Conservation (phyloP, 495 filamentous ascomycete species). For the Tuber indicum region DNA sequence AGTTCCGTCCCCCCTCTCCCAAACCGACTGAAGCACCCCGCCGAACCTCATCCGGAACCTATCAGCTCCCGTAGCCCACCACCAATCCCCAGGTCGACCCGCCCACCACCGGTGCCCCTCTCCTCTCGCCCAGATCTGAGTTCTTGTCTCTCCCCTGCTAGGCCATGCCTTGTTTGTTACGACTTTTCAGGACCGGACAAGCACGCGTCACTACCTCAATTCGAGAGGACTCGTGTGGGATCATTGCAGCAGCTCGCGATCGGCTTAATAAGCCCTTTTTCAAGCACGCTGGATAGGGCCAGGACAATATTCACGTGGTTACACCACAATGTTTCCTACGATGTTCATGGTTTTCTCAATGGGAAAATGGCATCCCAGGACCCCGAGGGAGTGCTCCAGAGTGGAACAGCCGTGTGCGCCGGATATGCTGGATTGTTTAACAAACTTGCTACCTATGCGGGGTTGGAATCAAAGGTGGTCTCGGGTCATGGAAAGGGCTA, state of each 20-base stretch:
- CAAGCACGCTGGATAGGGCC: conserved; percentile 79
- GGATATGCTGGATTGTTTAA: conserved; percentile 84
- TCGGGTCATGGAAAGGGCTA: conserved; percentile 82
- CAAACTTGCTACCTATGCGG: conserved; percentile 63
- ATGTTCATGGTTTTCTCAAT: conserved; percentile 68
- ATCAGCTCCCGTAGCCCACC: conserved; percentile 45
- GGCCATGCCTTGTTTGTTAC: conserved; percentile 68
- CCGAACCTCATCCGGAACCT: conserved; percentile 22
- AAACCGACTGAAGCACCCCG: neutral
- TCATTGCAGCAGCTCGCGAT: conserved; percentile 61
- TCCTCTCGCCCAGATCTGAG: conserved; percentile 30
- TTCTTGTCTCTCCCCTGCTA: conserved; percentile 24
- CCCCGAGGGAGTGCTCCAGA: conserved; percentile 58
- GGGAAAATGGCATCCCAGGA: conserved; percentile 59
- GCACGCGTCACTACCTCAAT: conserved; percentile 57
- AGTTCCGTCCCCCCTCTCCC: neutral
- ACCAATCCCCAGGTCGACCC: conserved; percentile 46
- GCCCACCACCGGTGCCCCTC: conserved; percentile 34
- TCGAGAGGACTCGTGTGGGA: conserved; percentile 18
- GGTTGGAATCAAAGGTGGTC: conserved; percentile 63
- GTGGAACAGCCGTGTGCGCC: conserved; percentile 79
- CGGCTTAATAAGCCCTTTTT: conserved; percentile 70
- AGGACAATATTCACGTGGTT: conserved; percentile 89
- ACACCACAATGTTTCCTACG: conserved; percentile 88
- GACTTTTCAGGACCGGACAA: conserved; percentile 77